phyloP scores from a whole-genome alignment of 768 basidiomycete genomes.

The Kwoniella dejecticola region DNA sequence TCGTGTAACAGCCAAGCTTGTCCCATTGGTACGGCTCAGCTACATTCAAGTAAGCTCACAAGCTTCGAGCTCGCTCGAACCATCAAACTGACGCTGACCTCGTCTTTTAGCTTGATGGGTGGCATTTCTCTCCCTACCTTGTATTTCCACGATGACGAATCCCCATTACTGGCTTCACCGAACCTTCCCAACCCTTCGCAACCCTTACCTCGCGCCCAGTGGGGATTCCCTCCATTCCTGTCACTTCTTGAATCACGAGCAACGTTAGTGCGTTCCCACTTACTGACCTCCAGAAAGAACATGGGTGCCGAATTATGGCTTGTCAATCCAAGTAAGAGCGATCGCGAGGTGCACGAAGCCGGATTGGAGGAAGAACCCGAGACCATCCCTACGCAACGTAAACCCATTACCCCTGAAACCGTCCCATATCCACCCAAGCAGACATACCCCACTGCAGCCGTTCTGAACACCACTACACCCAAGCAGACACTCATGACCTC shows the following conservation, averaged over 20 bases:
- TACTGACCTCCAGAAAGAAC: constrained; percentile 54
- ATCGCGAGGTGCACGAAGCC: constrained; percentile 85
- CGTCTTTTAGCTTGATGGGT: constrained; percentile 47
- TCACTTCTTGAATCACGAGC: constrained; percentile 74
- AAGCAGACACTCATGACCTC: constrained; percentile 73
- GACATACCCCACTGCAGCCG: constrained; percentile 36
- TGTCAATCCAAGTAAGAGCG: constrained; percentile 87
- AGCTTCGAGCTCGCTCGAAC: too few relatives aligned
- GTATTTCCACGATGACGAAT: constrained; percentile 97
- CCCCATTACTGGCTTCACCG: constrained; percentile 57
- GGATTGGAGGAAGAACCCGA: constrained; percentile 42
- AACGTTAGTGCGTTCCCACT: constrained; percentile 77
- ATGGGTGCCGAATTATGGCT: constrained; percentile 79
- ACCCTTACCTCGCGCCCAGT: constrained; percentile 53
- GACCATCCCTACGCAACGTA: constrained; percentile 22
- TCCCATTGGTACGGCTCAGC: constrained; percentile 48
- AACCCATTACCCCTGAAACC: constrained; percentile 2
- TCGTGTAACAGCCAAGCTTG: constrained; percentile 38
- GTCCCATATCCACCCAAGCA: constrained; percentile 39
- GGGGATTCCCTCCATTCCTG: constrained; percentile 87
- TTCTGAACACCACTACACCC: constrained; percentile 28
- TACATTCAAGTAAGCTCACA: constrained; percentile 85
- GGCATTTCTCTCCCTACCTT: constrained; percentile 74
- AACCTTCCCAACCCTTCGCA: constrained; percentile 13
- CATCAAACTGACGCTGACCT: too few relatives aligned